phyloP scores from a whole-genome alignment of 805 yeast species.

The Candida ponderosae region DNA sequence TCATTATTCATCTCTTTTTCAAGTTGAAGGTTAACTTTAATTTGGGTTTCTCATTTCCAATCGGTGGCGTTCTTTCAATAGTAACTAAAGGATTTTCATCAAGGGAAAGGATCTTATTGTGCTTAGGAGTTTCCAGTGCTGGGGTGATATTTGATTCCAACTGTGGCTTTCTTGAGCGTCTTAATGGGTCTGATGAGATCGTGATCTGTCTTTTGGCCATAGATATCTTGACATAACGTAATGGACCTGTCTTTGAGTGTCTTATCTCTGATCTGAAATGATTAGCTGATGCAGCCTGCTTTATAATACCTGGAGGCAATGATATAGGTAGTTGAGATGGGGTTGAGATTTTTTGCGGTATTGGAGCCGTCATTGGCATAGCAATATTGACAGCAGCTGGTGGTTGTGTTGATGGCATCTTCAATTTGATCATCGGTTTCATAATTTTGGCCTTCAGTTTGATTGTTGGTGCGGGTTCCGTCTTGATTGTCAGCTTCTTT shows the following conservation, averaged over 20 bases:
- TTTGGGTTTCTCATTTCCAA: no score
- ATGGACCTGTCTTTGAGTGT: constrained; percentile 17
- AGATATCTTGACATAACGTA: constrained; percentile 36
- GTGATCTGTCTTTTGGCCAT: constrained; percentile 25
- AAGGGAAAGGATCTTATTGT: no score
- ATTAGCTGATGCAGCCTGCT: not conserved
- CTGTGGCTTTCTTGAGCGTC: constrained; percentile 6
- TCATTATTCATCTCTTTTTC: no score
- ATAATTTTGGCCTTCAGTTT: constrained; percentile 2
- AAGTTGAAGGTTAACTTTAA: no score
- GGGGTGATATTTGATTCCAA: constrained; percentile 1
- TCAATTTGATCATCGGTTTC: constrained; percentile 1
- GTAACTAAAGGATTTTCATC: no score
- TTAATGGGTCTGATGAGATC: constrained; percentile 36
- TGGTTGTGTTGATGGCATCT: not conserved
- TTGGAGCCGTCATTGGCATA: not conserved
- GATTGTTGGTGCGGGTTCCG: constrained; percentile 1
- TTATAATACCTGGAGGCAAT: not conserved
- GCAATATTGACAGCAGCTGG: not conserved
- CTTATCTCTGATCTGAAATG: constrained; percentile 12
- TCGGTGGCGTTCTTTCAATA: no score
- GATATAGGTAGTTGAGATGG: not conserved
- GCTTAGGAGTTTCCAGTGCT: not conserved
- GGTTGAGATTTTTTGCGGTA: not conserved
- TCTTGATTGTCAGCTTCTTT: constrained; percentile 5